Evolutionary conservation across 352 stramenopile species (phyloP).

Genomic region (Blastocystis sp.): DNA sequence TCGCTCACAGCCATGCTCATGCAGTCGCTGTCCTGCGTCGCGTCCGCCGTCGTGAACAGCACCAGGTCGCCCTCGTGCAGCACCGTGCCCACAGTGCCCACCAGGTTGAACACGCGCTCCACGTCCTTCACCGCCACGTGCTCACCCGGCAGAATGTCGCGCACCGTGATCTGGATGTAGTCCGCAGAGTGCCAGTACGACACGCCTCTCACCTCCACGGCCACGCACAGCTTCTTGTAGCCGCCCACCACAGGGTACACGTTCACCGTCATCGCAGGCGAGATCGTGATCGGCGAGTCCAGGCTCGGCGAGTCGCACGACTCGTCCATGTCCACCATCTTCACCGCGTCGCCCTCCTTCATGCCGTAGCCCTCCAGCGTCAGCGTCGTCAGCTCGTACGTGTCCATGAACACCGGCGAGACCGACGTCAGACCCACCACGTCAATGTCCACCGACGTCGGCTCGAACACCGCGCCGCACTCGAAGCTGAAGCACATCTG

Average conservation of each 20-base stretch:
- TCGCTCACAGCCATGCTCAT: slow-evolving; percentile 7
- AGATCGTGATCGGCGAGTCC: slow-evolving; percentile 18
- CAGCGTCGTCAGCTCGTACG: slow-evolving; percentile 11
- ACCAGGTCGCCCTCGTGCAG: slow-evolving; percentile 17
- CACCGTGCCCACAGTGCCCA: background rate
- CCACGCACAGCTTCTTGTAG: slow-evolving; percentile 69
- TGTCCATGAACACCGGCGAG: slow-evolving; percentile 1
- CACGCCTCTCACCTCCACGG: background rate
- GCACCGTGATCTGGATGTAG: slow-evolving; percentile 19
- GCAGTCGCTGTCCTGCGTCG: slow-evolving; percentile 24
- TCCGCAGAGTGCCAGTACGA: slow-evolving; percentile 50
- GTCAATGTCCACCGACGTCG: background rate
- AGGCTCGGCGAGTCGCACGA: background rate
- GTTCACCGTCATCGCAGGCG: background rate
- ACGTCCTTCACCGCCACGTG: slow-evolving; percentile 65
- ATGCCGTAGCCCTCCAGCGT: slow-evolving; percentile 17
- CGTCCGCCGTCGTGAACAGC: slow-evolving; percentile 37
- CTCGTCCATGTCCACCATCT: slow-evolving; percentile 41
- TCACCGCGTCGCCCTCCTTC: slow-evolving; percentile 36
- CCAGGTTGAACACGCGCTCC: slow-evolving; percentile 60
- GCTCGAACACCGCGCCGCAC: slow-evolving; percentile 12
- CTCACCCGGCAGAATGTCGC: slow-evolving; percentile 51
- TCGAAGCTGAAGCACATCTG: slow-evolving; percentile 69
- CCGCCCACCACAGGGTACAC: slow-evolving; percentile 52
- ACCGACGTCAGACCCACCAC: slow-evolving; percentile 42